These are phyloP conservation scores for Lathyrus tuberosus DNA, from an alignment of 306 rosid species.

Conservation along the genomic window DNA sequence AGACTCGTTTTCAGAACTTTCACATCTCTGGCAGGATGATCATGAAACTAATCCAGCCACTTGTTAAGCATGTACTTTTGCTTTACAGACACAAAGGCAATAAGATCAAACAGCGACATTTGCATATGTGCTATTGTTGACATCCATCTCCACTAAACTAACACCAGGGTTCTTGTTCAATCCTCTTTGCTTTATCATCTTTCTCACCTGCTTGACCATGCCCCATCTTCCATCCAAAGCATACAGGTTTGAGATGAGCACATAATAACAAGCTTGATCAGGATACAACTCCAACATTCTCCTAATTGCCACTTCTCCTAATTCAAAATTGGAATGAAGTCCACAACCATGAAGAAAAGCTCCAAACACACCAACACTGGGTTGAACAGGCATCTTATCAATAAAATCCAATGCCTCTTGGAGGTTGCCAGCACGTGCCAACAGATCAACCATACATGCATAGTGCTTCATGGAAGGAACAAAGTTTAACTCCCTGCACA, in stretches of 20 bases:
- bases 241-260: constrained; percentile 73
- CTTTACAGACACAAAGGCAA: constrained; percentile 42
- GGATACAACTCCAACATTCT: constrained; percentile 74
- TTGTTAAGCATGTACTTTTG: constrained; percentile 39
- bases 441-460: constrained; percentile 73
- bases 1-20: constrained; percentile 46
- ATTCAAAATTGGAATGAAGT: constrained; percentile 76
- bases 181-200: constrained; percentile 65
- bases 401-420: constrained; percentile 72
- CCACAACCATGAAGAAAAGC: constrained; percentile 88
- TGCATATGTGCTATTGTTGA: constrained; percentile 29
- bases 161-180: constrained; percentile 65
- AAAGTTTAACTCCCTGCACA: constrained; percentile 56
- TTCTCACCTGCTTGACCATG: constrained; percentile 70
- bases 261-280: constrained; percentile 67
- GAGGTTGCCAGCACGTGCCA: constrained; percentile 73
- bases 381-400: constrained; percentile 60
- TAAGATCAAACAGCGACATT: constrained; percentile 43
- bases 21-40: constrained; percentile 44
- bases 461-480: constrained; percentile 79
- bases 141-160: constrained; percentile 65
- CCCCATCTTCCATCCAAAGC: constrained; percentile 90
- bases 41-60: not conserved
- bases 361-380: constrained; percentile 68
- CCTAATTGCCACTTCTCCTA: constrained; percentile 63